Percentiles rank a stretch among this genome's conserved stretches.
phyloP scores from a whole-genome alignment of 108 stramenopile species.

The Fistulifera pelliculosa region DNA sequence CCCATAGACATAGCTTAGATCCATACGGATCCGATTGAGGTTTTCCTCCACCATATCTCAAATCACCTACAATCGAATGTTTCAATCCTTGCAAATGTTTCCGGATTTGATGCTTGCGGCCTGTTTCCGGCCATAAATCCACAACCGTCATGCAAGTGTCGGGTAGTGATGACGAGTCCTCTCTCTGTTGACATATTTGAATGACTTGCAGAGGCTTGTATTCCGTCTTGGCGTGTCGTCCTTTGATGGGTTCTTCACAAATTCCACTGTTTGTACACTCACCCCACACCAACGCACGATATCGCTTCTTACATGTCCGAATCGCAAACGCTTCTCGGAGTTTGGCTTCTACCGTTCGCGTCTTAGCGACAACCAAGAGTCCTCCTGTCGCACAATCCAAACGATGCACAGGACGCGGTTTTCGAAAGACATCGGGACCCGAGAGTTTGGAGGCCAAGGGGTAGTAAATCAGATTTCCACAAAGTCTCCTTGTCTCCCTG shows the following conservation, averaged over 20 bases:
- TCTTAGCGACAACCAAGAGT: constrained; percentile 44
- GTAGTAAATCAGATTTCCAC: constrained; percentile 8
- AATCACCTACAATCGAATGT: constrained; percentile 42
- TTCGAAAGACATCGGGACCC: constrained; percentile 2
- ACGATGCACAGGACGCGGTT: constrained; percentile 39
- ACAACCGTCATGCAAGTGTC: constrained; percentile 16
- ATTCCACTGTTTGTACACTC: constrained; percentile 3
- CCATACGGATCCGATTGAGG: not conserved
- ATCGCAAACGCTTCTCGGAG: constrained; percentile 10
- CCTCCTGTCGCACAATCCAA: constrained; percentile 52
- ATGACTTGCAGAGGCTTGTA: constrained; percentile 5
- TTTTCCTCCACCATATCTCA: constrained; percentile 7
- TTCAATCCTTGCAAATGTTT: constrained; percentile 33
- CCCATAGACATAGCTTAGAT: constrained; percentile 19
- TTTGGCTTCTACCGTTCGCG: constrained; percentile 18
- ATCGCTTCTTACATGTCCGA: constrained; percentile 14
- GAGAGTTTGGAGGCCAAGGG: not conserved
- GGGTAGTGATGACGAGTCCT: too few relatives aligned
- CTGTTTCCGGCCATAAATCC: constrained; percentile 27
- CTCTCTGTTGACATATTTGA: too few relatives aligned
- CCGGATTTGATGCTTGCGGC: constrained; percentile 45
- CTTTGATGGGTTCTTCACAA: constrained; percentile 1
- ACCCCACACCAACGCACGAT: constrained; percentile 20
- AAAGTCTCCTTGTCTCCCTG: constrained; percentile 13
- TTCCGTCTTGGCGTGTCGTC: constrained; percentile 8